phyloP scores from a whole-genome alignment of 2,329 filamentous ascomycete species.

The Hymenoscyphus salicellus region DNA sequence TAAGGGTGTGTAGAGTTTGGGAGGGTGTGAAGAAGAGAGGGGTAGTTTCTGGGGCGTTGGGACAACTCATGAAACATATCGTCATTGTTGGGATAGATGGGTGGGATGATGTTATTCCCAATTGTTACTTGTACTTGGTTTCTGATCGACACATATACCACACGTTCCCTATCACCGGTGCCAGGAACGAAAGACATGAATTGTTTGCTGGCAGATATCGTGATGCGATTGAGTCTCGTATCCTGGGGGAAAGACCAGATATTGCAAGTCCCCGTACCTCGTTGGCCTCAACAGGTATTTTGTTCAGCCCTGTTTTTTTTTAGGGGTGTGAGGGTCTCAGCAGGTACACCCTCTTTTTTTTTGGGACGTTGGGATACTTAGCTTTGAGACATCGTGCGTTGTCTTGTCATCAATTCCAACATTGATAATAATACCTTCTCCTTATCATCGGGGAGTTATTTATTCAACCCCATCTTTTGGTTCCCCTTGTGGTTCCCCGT shows the following conservation, averaged over 20 bases:
- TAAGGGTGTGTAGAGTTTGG: no score
- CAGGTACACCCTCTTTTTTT: neutral
- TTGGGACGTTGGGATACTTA: neutral
- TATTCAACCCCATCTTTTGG: no score
- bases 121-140: no score
- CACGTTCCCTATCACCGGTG: neutral
- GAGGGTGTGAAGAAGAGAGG: no score
- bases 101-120: no score
- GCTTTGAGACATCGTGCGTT: neutral
- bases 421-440: neutral
- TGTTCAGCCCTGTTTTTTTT: neutral
- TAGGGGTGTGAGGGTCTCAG: neutral
- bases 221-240: neutral
- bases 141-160: neutral
- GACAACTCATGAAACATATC: conserved; percentile 3
- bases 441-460: neutral
- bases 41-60: no score
- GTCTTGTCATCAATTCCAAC: neutral
- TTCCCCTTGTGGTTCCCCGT: no score
- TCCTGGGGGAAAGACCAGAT: no score
- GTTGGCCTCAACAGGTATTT: neutral
- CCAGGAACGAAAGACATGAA: neutral
- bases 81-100: neutral
- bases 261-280: neutral
- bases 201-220: neutral